Conservation (phyloP, 2,329 filamentous ascomycete genomes). For the Claviceps capensis region DNA sequence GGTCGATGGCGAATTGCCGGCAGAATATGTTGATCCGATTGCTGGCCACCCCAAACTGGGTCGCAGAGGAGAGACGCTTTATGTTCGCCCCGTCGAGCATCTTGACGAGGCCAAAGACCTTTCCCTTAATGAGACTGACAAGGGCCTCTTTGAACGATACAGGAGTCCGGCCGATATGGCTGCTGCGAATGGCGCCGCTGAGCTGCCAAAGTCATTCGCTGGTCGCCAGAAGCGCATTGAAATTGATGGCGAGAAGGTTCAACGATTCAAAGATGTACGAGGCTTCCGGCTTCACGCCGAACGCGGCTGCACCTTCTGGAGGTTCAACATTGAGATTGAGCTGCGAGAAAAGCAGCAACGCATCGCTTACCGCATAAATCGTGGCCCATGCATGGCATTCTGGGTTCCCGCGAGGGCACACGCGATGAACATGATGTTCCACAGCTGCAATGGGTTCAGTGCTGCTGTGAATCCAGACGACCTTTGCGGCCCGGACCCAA, state of each 20-base stretch:
- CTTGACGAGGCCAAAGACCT: conserved; percentile 66
- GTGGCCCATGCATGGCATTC: conserved; percentile 76
- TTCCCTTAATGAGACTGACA: conserved; percentile 65
- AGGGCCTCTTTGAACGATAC: conserved; percentile 66
- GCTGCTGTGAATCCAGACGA: conserved; percentile 61
- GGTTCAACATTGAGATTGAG: conserved; percentile 90
- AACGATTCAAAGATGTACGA: conserved; percentile 70
- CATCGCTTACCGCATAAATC: conserved; percentile 91
- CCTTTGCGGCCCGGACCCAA: conserved; percentile 82
- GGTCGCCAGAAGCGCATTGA: conserved; percentile 37
- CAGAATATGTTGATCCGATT: conserved; percentile 80
- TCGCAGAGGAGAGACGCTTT: conserved; percentile 72
- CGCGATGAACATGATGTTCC: conserved; percentile 97
- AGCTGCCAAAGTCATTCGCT: conserved; percentile 39
- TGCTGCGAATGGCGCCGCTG: conserved; percentile 26
- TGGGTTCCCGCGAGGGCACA: conserved; percentile 81
- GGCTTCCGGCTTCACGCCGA: conserved; percentile 76
- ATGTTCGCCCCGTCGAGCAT: conserved; percentile 79
- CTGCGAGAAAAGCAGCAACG: conserved; percentile 64
- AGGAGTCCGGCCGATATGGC: conserved; percentile 37
- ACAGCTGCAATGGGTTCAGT: conserved; percentile 95
- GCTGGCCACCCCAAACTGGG: conserved; percentile 79
- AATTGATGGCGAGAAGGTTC: conserved; percentile 66
- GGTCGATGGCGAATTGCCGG: conserved; percentile 51
- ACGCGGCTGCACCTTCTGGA: conserved; percentile 86